Evolutionary conservation across 176 grass and related monocot species (phyloP), one percentile per base, ranked within the genome.

Genomic region (Pontederia paniculata): DNA sequence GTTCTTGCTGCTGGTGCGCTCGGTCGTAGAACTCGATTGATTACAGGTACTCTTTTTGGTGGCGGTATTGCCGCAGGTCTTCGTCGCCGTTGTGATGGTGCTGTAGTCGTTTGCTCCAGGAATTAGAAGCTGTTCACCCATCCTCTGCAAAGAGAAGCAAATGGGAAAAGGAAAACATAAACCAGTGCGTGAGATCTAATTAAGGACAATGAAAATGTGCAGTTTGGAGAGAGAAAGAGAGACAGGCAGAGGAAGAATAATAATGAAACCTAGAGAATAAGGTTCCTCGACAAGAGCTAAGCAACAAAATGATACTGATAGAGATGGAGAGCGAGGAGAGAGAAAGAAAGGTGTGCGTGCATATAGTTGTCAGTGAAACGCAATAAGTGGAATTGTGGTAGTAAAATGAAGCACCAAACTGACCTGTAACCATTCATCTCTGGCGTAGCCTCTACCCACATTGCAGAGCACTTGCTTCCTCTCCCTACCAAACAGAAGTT

Each of bases 201-300:
- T 46, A 54, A 67, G 16, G n/a, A 67, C 9, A 13, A 19, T 5
- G 12, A 43, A 46, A 12, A 25, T 15, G 41, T 19, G 21, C 42
- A 44, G n/a, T 17, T 25, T 17, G 9, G 25, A 14, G 49, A 67
- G 48, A 42, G 50, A 53, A 25, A 42, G 49, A 42, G 45, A 49
- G 0, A 7, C n/a, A n/a, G 3, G 3, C 7, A 6, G 28, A 2
- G 28, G 28, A 37, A 37, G 28, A 37, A 37, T 37, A 37, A 12
- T 52, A 31, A 67, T 53, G 64, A 48, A 54, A 67, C 46, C 64
- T 52, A 17, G 17, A 64, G 50, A 42, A 6, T 37, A 53, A 67
- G 64, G 64, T 67, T 67, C 64, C 50, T 9, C 53, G 64, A 52
- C 64, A 67, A 67, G n/a, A 21, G 64, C 64, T 67, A 67, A 28